Evolutionary conservation across 495 filamentous ascomycete genomes (phyloP), one percentile per base, ranked within the genome.

Genomic region (Podospora pseudopauciseta): DNA sequence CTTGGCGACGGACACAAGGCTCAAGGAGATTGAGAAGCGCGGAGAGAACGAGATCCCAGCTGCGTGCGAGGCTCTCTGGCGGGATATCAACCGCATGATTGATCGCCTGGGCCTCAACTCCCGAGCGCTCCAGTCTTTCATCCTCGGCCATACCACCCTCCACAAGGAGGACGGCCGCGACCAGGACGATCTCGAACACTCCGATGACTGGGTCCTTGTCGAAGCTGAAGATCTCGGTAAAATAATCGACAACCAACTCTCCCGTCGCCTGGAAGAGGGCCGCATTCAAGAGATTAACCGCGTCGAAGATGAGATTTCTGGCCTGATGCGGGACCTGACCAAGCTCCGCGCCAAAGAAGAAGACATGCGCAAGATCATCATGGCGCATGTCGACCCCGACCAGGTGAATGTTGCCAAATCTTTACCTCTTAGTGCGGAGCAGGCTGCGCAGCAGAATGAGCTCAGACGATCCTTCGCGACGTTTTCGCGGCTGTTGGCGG

Each of bases 31-130:
- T 4, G 68, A 60, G n/a, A 59, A 87, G 85, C 20, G 88, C 85
- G 86, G 92, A 55, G 87, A 92, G 71, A 91, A 94, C 20, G 69
- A 76, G 34, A 66, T 78, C 0, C 75, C 76, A 1, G 65, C 59
- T n/a, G 75, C 75, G 1, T 77, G 82, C 66, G 96, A 98, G 76
- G 84, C 88, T 27, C 81, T 97, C 0, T 98, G 94, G 78, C 86
- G 92, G 16, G 96, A 97, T 70, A 92, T 97, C 72, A 98, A 98
- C 76, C 91, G 90, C 15, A 99, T 98, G 95, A 86, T 98, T 30
- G 93, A 97, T 73, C 93, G 91, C 2, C 78, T 97, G 20, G 96
- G 94, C 6, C 83, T 98, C 39, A 97, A 97, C 76, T 88, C 90
- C 28, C 88, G 92, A 4, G 86, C 89, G 13, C 77, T 99, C 28